Conservation (phyloP, 2,329 filamentous ascomycete genomes). For the Ceratocystis alfenasii region DNA sequence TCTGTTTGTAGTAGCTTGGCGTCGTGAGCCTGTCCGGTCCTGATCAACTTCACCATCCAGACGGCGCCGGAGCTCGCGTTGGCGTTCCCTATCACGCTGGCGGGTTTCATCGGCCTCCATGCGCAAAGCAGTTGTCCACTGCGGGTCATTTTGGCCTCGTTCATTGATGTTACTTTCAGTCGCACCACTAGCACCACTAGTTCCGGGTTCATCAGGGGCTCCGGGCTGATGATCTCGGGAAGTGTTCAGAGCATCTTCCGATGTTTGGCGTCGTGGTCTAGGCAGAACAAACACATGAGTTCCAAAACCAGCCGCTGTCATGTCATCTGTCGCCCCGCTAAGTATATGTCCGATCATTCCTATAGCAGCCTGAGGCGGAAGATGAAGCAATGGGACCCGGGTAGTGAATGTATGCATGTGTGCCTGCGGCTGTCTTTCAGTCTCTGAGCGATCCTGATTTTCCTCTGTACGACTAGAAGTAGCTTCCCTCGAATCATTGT, state of each 20-base stretch:
- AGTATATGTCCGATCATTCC: not conserved
- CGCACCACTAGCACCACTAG: not conserved
- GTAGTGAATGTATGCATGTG: not conserved
- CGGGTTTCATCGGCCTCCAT: constrained; percentile 4
- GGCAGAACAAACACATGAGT: not conserved
- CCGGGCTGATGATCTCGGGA: not conserved
- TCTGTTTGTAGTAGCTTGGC: not conserved
- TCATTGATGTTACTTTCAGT: not conserved
- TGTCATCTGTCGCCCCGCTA: not conserved
- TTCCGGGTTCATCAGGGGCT: not conserved
- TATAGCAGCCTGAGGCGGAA: not conserved
- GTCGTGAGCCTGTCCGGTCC: not conserved
- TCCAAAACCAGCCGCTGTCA: not conserved
- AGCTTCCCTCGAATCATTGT: not conserved
- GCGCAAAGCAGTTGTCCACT: not conserved
- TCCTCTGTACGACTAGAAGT: not conserved
- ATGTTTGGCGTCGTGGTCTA: not conserved
- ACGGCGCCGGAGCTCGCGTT: constrained; percentile 3
- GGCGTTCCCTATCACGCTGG: constrained; percentile 7
- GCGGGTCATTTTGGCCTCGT: not conserved
- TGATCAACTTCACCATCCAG: not conserved
- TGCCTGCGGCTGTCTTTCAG: not conserved
- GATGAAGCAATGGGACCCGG: not conserved
- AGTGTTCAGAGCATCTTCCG: not conserved
- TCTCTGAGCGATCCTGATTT: not conserved